A percentile compares a stretch with the other conserved stretches of the same genome.
phyloP scores from a whole-genome alignment of 2,329 filamentous ascomycete genomes.

The Diaporthe citrichinensis region DNA sequence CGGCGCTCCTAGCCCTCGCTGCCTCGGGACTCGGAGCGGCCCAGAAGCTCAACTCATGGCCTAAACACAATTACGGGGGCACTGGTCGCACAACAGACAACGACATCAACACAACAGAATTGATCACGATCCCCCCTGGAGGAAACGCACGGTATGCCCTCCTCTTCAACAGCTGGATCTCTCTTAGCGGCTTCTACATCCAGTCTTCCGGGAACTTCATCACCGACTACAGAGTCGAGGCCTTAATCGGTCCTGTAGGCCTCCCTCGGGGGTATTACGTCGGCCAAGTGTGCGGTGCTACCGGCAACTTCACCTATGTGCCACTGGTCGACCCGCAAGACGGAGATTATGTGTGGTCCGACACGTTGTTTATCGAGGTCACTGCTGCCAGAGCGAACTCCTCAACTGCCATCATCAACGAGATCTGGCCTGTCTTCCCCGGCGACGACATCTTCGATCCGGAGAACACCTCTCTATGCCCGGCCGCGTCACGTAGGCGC shows the following conservation, averaged over 20 bases:
- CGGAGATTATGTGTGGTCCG: background rate
- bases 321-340: background rate
- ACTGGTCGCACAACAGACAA: conserved; percentile 1
- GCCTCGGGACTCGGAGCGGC: background rate
- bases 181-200: background rate
- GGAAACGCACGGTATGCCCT: background rate
- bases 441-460: background rate
- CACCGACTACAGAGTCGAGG: background rate
- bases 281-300: conserved; percentile 8
- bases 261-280: background rate
- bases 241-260: background rate
- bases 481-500: background rate
- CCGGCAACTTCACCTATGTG: conserved; percentile 3
- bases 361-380: background rate
- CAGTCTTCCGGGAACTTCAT: conserved; percentile 12
- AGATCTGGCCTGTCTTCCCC: conserved; percentile 11
- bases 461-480: conserved; percentile 5
- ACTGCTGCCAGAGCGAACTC: background rate
- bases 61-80: background rate
- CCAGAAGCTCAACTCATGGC: conserved; percentile 16
- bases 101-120: background rate
- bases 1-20: background rate
- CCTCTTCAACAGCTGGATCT: background rate
- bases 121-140: background rate
- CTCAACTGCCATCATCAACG: conserved; percentile 1